Percentiles rank a stretch among this genome's conserved stretches.
Evolutionary conservation across 2,329 filamentous ascomycete genomes (phyloP).

Genomic region (Cladosporium phlei): DNA sequence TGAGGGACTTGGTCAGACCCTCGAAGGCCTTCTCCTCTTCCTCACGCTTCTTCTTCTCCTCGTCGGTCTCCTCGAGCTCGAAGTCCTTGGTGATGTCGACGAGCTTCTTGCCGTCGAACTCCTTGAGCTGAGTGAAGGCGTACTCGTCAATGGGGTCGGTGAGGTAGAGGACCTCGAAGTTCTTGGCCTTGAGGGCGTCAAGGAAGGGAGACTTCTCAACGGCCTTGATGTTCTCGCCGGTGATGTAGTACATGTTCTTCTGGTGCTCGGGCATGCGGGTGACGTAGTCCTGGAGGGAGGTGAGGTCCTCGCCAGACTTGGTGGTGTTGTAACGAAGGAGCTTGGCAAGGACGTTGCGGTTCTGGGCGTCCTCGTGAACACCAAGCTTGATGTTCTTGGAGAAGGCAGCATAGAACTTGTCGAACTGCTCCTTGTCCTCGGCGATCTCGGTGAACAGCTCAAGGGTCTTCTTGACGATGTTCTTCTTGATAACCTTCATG

Average conservation of each 20-base stretch:
- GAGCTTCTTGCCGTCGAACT: slow-evolving; percentile 99
- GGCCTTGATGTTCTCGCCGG: slow-evolving; percentile 97
- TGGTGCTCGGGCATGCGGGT: slow-evolving; percentile 99
- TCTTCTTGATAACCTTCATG: slow-evolving; percentile 99
- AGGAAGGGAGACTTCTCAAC: slow-evolving; percentile 98
- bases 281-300: slow-evolving; percentile 93
- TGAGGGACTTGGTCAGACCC: slow-evolving; percentile 87
- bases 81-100: slow-evolving; percentile 99
- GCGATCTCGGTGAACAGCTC: slow-evolving; percentile 99
- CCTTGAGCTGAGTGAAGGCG: slow-evolving; percentile 99
- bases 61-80: slow-evolving; percentile 98
- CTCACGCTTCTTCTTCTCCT: slow-evolving; percentile 96
- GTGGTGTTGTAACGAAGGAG: slow-evolving; percentile 98
- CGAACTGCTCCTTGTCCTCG: slow-evolving; percentile 99
- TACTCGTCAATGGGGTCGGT: slow-evolving; percentile 99
- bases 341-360: slow-evolving; percentile 89
- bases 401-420: slow-evolving; percentile 99
- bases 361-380: slow-evolving; percentile 99
- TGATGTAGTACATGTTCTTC: slow-evolving; percentile 99
- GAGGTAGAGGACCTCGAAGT: slow-evolving; percentile 98
- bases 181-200: slow-evolving; percentile 96
- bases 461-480: slow-evolving; percentile 99
- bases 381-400: slow-evolving; percentile 99
- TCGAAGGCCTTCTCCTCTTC: slow-evolving; percentile 98
- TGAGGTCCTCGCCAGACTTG: slow-evolving; percentile 96